A percentile compares a stretch with the other conserved stretches of the same genome.
Evolutionary conservation across 352 stramenopile genomes (phyloP).

Genomic region (Pythium sukuiense): DNA sequence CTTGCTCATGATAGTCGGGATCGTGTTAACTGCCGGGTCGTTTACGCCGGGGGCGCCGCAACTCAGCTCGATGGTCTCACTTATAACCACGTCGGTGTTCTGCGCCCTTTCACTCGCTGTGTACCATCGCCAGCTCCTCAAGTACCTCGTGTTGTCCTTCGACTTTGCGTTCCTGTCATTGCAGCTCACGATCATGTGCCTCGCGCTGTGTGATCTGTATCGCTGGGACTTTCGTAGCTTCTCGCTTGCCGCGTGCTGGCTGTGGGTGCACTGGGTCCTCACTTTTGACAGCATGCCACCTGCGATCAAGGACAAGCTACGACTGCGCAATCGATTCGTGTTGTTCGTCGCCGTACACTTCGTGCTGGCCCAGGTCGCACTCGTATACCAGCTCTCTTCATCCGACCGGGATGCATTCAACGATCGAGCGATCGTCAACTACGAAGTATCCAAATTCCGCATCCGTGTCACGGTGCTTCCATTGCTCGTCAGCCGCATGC

Average conservation of each 20-base stretch:
- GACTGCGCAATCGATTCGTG: slow-evolving; percentile 17
- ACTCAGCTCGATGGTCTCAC: background rate
- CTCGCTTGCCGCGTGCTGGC: slow-evolving; percentile 23
- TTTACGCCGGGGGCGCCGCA: background rate
- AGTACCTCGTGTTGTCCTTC: slow-evolving; percentile 37
- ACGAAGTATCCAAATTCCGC: background rate
- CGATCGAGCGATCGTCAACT: slow-evolving; percentile 15
- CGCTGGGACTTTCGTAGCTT: slow-evolving; percentile 28
- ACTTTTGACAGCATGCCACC: slow-evolving; percentile 31
- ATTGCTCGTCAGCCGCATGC: slow-evolving; percentile 19
- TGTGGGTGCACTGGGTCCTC: slow-evolving; percentile 37
- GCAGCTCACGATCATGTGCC: slow-evolving; percentile 32
- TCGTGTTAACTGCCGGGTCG: slow-evolving; percentile 10
- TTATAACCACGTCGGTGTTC: slow-evolving; percentile 22
- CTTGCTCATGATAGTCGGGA: slow-evolving; percentile 13
- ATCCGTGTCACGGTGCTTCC: slow-evolving; percentile 13
- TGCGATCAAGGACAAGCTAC: slow-evolving; percentile 15
- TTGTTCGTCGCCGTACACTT: slow-evolving; percentile 14
- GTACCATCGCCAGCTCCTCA: slow-evolving; percentile 32
- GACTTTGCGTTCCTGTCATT: slow-evolving; percentile 42
- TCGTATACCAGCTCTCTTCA: slow-evolving; percentile 4
- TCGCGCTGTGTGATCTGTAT: slow-evolving; percentile 35
- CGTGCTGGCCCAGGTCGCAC: slow-evolving; percentile 11
- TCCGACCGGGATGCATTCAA: background rate
- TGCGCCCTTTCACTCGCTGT: slow-evolving; percentile 9